Conservation (phyloP, 257 asterid species). For the Nicotiana attenuata region DNA sequence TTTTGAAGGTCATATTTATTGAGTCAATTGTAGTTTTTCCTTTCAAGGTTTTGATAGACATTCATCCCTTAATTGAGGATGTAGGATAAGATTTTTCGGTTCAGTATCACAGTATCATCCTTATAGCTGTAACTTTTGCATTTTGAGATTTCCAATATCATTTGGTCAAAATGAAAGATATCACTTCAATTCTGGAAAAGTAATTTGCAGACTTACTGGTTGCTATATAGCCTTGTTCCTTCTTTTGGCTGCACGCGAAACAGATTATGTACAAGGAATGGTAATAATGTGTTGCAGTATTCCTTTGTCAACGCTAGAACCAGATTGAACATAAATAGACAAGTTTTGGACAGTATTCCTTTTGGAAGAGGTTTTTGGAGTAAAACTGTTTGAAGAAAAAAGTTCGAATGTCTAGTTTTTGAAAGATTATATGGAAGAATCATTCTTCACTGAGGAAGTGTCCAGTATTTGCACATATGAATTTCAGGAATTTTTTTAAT, state of each 20-base stretch:
- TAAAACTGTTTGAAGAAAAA: background rate
- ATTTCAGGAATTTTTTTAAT: background rate
- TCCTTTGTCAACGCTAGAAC: background rate
- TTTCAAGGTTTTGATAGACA: background rate
- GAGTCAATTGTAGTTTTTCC: background rate
- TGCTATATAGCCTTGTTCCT: background rate
- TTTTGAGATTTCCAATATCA: background rate
- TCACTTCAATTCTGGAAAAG: background rate
- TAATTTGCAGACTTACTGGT: background rate
- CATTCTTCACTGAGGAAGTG: background rate
- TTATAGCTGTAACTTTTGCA: background rate
- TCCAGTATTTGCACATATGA: background rate
- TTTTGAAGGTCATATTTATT: background rate
- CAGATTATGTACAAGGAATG: background rate
- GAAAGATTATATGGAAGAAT: background rate
- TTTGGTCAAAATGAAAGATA: background rate
- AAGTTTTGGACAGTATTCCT: background rate
- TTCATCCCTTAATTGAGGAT: background rate
- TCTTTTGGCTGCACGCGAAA: background rate
- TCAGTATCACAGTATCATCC: background rate
- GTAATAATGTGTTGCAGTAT: background rate
- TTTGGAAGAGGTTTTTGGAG: too few relatives aligned
- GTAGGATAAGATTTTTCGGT: background rate
- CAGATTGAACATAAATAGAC: background rate
- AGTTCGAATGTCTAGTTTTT: background rate